Conservation (phyloP, 2,329 filamentous ascomycete species). For the Nemania bipapillata region DNA sequence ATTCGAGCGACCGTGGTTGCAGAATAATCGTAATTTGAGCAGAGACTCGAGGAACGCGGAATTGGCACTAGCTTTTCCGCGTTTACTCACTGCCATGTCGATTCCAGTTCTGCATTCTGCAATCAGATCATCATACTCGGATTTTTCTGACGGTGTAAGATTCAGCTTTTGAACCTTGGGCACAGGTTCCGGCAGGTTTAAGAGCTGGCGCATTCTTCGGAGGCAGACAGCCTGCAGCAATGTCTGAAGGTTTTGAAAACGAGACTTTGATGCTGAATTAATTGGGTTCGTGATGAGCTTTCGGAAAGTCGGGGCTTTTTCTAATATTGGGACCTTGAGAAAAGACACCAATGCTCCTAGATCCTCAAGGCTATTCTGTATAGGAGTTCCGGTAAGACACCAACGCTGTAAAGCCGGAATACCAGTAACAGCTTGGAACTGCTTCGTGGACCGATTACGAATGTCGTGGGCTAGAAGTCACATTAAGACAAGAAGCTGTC, state of each 20-base stretch:
- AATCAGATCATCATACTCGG: slow-evolving; percentile 13
- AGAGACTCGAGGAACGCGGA: slow-evolving; percentile 37
- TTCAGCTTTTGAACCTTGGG: not conserved
- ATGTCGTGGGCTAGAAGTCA: slow-evolving; percentile 32
- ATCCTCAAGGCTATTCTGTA: slow-evolving; percentile 44
- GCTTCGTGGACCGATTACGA: slow-evolving; percentile 41
- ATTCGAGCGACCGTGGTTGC: slow-evolving; percentile 22
- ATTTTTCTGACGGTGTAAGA: not conserved
- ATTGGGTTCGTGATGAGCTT: slow-evolving; percentile 31
- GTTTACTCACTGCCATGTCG: slow-evolving; percentile 15
- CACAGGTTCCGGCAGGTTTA: slow-evolving; percentile 13
- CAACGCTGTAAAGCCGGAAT: slow-evolving; percentile 36
- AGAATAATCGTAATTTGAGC: slow-evolving; percentile 45
- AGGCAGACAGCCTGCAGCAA: slow-evolving; percentile 16
- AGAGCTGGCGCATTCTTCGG: slow-evolving; percentile 8
- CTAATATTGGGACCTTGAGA: slow-evolving; percentile 36
- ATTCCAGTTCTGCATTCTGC: not conserved
- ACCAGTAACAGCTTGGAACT: slow-evolving; percentile 38
- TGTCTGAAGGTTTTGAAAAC: slow-evolving; percentile 33
- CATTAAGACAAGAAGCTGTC: not conserved
- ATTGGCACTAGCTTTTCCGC: slow-evolving; percentile 1
- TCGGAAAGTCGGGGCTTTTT: slow-evolving; percentile 33
- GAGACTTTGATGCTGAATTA: slow-evolving; percentile 17
- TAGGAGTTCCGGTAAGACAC: slow-evolving; percentile 44
- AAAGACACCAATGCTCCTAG: slow-evolving; percentile 37